Conservation (phyloP, 192 early-diverging fungal genomes). For the Coemansia sp. region DNA sequence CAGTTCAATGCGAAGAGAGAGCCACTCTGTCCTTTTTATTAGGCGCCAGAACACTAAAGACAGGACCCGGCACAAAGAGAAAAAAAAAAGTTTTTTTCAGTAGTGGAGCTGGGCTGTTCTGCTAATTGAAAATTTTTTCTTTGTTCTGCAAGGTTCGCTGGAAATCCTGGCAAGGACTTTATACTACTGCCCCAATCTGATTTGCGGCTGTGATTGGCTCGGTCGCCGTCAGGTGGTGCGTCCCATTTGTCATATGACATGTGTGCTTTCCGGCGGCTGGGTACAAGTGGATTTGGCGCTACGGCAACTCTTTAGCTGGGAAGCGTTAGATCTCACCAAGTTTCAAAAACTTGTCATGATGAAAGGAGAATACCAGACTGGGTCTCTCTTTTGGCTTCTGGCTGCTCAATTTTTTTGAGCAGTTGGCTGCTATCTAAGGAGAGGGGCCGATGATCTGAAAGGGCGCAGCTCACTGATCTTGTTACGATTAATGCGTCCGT, state of each 20-base stretch:
- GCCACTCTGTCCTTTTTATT: background rate
- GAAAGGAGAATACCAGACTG: slow-evolving; percentile 21
- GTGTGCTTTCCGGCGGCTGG: background rate
- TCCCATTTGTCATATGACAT: background rate
- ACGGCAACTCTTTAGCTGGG: background rate
- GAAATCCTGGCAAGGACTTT: background rate
- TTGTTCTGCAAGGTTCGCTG: background rate
- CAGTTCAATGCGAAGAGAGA: background rate
- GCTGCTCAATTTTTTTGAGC: background rate
- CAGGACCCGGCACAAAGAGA: too few relatives aligned
- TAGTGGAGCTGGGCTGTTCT: too few relatives aligned
- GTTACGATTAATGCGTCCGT: slow-evolving; percentile 21
- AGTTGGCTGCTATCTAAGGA: background rate
- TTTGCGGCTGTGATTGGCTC: background rate
- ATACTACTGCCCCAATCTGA: too few relatives aligned
- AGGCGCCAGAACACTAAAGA: background rate
- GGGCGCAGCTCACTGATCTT: slow-evolving; percentile 18
- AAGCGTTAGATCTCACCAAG: slow-evolving; percentile 39
- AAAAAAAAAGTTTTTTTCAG: too few relatives aligned
- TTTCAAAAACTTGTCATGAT: slow-evolving; percentile 30
- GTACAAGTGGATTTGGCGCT: slow-evolving; percentile 1
- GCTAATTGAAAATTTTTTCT: slow-evolving; percentile 7
- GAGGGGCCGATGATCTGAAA: slow-evolving; percentile 7
- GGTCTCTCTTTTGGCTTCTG: slow-evolving; percentile 8
- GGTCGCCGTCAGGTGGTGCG: background rate